These are phyloP conservation scores for Emmonsiellopsis sp. DNA, from an alignment of 2,329 filamentous ascomycete species.

Conservation along the genomic window DNA sequence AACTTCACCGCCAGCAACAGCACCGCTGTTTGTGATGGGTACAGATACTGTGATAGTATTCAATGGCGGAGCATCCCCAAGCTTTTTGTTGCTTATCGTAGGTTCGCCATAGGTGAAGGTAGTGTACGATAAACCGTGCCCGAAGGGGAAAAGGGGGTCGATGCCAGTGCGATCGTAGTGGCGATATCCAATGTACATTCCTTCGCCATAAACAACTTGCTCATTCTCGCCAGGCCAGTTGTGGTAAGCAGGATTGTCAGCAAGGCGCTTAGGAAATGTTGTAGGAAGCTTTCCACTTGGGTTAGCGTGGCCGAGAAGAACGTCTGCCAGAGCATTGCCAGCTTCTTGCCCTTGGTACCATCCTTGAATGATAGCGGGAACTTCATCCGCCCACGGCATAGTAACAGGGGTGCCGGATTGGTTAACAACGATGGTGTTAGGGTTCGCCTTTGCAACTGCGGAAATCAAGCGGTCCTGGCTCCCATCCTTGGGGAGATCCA, in stretches of 20 bases:
- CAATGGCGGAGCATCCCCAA: slow-evolving; percentile 52
- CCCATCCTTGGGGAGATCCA: slow-evolving; percentile 35
- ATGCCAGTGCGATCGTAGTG: slow-evolving; percentile 59
- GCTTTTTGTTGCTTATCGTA: slow-evolving; percentile 52
- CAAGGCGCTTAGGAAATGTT: slow-evolving; percentile 50
- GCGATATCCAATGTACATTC: slow-evolving; percentile 73
- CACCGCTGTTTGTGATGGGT: slow-evolving; percentile 63
- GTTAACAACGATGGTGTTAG: slow-evolving; percentile 56
- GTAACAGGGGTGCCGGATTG: slow-evolving; percentile 57
- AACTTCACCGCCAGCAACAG: slow-evolving; percentile 57
- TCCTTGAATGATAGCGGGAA: slow-evolving; percentile 51
- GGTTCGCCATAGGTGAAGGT: slow-evolving; percentile 68
- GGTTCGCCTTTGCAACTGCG: slow-evolving; percentile 50
- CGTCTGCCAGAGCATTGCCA: slow-evolving; percentile 60
- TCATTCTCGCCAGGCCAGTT: slow-evolving; percentile 43
- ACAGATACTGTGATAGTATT: slow-evolving; percentile 52
- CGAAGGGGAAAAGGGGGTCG: slow-evolving; percentile 70
- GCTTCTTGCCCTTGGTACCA: slow-evolving; percentile 71
- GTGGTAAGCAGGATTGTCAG: slow-evolving; percentile 58
- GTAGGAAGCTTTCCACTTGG: slow-evolving; percentile 60
- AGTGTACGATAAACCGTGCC: slow-evolving; percentile 71
- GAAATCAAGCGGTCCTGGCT: slow-evolving; percentile 42
- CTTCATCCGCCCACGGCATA: slow-evolving; percentile 22
- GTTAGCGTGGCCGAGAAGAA: slow-evolving; percentile 57
- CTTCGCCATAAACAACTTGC: slow-evolving; percentile 66